These are phyloP conservation scores for Handroanthus guayacan DNA, from an alignment of 257 asterid species.

Conservation along the genomic window DNA sequence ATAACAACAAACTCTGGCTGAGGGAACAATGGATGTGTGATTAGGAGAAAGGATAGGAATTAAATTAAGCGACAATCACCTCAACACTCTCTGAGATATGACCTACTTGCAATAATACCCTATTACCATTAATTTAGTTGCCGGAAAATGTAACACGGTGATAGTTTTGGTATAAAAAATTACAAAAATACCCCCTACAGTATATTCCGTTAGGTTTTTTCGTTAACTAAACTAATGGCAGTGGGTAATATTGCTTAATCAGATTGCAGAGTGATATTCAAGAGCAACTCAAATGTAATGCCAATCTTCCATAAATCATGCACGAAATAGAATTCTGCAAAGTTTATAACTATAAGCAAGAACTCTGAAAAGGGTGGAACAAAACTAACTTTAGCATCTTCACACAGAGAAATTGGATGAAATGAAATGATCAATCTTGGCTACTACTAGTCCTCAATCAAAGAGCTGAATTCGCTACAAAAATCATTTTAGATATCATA, in stretches of 20 bases:
- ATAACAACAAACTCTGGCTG: slow-evolving; percentile 44
- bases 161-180: too few species aligned
- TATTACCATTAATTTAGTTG: too few species aligned
- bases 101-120: too few species aligned
- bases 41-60: neutral
- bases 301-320: neutral
- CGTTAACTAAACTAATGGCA: too few species aligned
- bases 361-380: slow-evolving; percentile 9
- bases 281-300: neutral
- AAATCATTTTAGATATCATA: slow-evolving; percentile 24
- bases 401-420: slow-evolving; percentile 5
- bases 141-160: too few species aligned
- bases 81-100: too few species aligned
- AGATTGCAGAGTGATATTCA: too few species aligned
- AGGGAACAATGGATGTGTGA: slow-evolving; percentile 35
- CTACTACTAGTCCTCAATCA: slow-evolving; percentile 37
- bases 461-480: slow-evolving; percentile 37
- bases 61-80: neutral
- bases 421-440: slow-evolving; percentile 27
- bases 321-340: neutral
- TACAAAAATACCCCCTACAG: too few species aligned
- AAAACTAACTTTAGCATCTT: slow-evolving; percentile 22
- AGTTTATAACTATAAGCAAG: neutral
- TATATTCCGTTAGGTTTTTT: too few species aligned
- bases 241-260: too few species aligned